Conservation (phyloP, 257 asterid species). For the Sherardia arvensis region DNA sequence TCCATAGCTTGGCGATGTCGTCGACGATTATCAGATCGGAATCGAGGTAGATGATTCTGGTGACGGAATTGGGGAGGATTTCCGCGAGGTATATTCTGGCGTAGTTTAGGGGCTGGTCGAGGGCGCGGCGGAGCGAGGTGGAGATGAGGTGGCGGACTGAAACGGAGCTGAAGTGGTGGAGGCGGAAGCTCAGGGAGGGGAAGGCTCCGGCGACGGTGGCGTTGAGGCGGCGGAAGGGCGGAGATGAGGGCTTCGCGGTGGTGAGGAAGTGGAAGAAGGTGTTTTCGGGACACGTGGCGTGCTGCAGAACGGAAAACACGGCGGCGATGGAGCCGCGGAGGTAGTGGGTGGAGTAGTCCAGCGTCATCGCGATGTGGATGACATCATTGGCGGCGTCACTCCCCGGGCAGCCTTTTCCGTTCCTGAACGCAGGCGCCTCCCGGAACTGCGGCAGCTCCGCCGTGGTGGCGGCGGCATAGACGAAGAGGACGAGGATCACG, state of each 20-base stretch:
- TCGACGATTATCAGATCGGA: constrained; percentile 80
- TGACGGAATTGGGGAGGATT: constrained; percentile 45
- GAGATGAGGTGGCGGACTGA: constrained; percentile 64
- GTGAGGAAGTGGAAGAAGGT: constrained; percentile 76
- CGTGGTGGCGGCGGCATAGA: constrained; percentile 18
- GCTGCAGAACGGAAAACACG: constrained; percentile 77
- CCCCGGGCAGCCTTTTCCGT: constrained; percentile 50
- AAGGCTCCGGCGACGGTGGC: constrained; percentile 52
- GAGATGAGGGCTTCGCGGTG: no score
- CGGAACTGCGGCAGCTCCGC: constrained; percentile 41
- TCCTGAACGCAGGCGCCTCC: constrained; percentile 87
- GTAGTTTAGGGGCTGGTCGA: constrained; percentile 82
- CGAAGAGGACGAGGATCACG: constrained; percentile 18
- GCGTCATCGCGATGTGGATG: constrained; percentile 84
- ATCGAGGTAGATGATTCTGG: constrained; percentile 70
- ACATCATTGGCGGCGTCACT: constrained; percentile 13
- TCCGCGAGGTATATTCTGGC: constrained; percentile 85
- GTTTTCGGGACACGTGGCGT: constrained; percentile 81
- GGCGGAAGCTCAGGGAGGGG: constrained; percentile 66
- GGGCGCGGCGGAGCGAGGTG: constrained; percentile 79
- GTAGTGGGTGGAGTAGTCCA: constrained; percentile 78
- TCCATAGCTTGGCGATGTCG: constrained; percentile 64
- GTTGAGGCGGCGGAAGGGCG: constrained; percentile 43
- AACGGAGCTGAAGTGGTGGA: constrained; percentile 62
- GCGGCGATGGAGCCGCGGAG: constrained; percentile 93